Evolutionary conservation across 2,329 filamentous ascomycete species (phyloP).

Genomic region (Aureobasidium melanogenum): DNA sequence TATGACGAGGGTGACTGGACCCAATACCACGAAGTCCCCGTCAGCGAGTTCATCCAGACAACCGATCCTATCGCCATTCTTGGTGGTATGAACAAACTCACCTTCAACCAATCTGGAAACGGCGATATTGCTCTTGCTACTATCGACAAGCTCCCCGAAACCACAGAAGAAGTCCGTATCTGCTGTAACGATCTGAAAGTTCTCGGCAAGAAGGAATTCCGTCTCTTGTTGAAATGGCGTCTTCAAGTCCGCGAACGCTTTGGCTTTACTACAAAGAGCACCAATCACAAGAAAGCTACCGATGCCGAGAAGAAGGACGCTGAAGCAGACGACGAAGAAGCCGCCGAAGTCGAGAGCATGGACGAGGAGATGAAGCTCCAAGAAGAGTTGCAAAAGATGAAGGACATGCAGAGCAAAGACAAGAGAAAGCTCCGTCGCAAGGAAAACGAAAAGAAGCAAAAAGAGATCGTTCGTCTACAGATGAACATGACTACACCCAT

Average conservation of each 20-base stretch:
- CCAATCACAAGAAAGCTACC: slow-evolving; percentile 15
- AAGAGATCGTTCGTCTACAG: slow-evolving; percentile 92
- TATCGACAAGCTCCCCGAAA: slow-evolving; percentile 76
- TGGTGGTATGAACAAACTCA: slow-evolving; percentile 73
- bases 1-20: slow-evolving; percentile 95
- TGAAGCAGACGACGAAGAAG: slow-evolving; percentile 45
- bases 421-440: slow-evolving; percentile 77
- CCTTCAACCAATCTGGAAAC: slow-evolving; percentile 68
- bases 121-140: slow-evolving; percentile 77
- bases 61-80: slow-evolving; percentile 88
- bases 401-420: slow-evolving; percentile 65
- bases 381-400: slow-evolving; percentile 73
- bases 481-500: slow-evolving; percentile 93
- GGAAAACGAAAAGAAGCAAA: slow-evolving; percentile 90
- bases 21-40: slow-evolving; percentile 80
- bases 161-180: slow-evolving; percentile 68
- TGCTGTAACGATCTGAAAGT: slow-evolving; percentile 83
- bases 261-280: slow-evolving; percentile 47
- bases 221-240: slow-evolving; percentile 79
- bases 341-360: slow-evolving; percentile 79
- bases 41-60: slow-evolving; percentile 90
- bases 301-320: slow-evolving; percentile 29
- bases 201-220: slow-evolving; percentile 89
- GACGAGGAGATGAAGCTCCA: slow-evolving; percentile 90
- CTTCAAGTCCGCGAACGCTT: slow-evolving; percentile 84